Conservation (phyloP, 306 rosid genomes). For the Quercus robur region DNA sequence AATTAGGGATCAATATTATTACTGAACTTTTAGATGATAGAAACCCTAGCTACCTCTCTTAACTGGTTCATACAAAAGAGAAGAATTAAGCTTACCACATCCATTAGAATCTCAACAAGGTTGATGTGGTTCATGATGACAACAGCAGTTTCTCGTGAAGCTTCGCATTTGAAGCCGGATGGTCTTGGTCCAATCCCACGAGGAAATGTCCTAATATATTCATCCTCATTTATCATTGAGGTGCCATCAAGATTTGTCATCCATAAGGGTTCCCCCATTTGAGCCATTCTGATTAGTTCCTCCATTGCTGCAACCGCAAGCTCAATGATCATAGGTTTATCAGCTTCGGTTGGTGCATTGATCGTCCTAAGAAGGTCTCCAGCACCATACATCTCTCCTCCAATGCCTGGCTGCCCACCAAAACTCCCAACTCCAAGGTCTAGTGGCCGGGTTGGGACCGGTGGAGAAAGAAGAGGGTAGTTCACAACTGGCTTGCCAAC, state of each 20-base stretch:
- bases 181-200: constrained; percentile 79
- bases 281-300: constrained; percentile 84
- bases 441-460: constrained; percentile 64
- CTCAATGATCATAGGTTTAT: constrained; percentile 86
- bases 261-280: constrained; percentile 90
- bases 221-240: constrained; percentile 68
- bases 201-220: constrained; percentile 74
- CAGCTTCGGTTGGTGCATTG: constrained; percentile 65
- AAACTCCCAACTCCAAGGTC: constrained; percentile 67
- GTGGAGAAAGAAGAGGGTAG: constrained; percentile 66
- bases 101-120: constrained; percentile 97
- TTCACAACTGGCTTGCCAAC: constrained; percentile 87
- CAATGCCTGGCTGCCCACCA: constrained; percentile 52
- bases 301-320: constrained; percentile 98
- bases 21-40: background rate
- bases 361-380: constrained; percentile 77
- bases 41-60: background rate
- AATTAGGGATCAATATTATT: background rate
- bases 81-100: constrained; percentile 47
- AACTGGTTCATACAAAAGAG: background rate
- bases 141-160: constrained; percentile 72
- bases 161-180: constrained; percentile 67
- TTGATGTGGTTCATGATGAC: constrained; percentile 87
- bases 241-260: constrained; percentile 66
- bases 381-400: constrained; percentile 59